A percentile compares a stretch with the other conserved stretches of the same genome.
Conservation (phyloP, 257 asterid genomes). For the Forsythia suspensa region DNA sequence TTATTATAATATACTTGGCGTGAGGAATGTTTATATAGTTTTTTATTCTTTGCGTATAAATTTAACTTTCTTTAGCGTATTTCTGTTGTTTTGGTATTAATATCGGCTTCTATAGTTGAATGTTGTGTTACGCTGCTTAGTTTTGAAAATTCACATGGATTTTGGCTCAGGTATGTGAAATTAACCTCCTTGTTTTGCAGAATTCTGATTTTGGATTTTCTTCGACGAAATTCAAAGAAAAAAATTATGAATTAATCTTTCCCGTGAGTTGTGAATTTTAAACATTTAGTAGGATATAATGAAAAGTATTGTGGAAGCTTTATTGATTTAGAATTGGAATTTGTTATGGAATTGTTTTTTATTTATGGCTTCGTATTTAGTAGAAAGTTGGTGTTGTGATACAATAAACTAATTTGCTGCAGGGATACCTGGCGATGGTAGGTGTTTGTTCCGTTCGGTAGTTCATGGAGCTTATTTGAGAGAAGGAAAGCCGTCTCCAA, state of each 20-base stretch:
- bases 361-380: neutral
- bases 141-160: constrained; percentile 40
- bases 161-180: constrained; percentile 45
- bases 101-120: neutral
- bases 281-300: neutral
- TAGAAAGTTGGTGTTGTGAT: neutral
- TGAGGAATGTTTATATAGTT: neutral
- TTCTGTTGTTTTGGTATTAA: neutral
- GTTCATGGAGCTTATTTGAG: constrained; percentile 68
- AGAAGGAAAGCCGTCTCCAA: constrained; percentile 60
- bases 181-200: neutral
- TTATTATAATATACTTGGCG: neutral
- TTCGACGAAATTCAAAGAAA: neutral
- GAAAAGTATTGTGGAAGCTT: neutral
- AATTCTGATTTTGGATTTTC: neutral
- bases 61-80: constrained; percentile 31
- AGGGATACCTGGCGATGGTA: constrained; percentile 82
- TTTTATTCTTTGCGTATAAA: constrained; percentile 40
- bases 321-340: neutral
- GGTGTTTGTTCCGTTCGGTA: constrained; percentile 76
- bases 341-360: neutral
- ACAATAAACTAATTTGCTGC: constrained; percentile 17
- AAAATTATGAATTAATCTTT: neutral
- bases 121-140: neutral
- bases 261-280: neutral